Percentiles rank a stretch among this genome's conserved stretches.
Conservation (phyloP, 768 basidiomycete genomes). For the Boletus insuetus region DNA sequence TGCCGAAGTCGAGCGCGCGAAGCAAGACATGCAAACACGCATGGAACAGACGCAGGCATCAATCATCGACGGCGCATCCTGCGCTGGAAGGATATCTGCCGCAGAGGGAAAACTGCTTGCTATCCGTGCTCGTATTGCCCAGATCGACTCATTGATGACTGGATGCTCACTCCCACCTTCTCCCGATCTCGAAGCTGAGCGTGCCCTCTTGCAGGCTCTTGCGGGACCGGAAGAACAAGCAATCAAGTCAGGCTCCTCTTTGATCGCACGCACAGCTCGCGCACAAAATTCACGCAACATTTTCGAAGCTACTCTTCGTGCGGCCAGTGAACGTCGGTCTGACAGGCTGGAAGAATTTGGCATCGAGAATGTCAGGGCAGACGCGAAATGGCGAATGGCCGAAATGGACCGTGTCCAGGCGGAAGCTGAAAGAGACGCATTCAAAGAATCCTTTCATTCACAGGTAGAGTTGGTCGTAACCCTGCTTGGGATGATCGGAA, state of each 20-base stretch:
- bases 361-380: slow-evolving; percentile 68
- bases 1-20: slow-evolving; percentile 71
- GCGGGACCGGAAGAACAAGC: slow-evolving; percentile 70
- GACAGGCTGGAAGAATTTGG: slow-evolving; percentile 73
- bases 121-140: slow-evolving; percentile 59
- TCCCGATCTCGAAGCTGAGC: slow-evolving; percentile 69
- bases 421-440: slow-evolving; percentile 61
- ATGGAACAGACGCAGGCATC: slow-evolving; percentile 67
- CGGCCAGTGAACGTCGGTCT: slow-evolving; percentile 73
- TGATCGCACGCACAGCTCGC: slow-evolving; percentile 58
- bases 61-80: slow-evolving; percentile 74
- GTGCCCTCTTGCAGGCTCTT: slow-evolving; percentile 62
- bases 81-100: slow-evolving; percentile 65
- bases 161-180: slow-evolving; percentile 39
- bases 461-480: slow-evolving; percentile 67
- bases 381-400: slow-evolving; percentile 60
- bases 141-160: slow-evolving; percentile 46
- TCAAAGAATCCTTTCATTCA: slow-evolving; percentile 57
- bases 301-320: slow-evolving; percentile 85
- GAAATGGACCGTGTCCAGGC: slow-evolving; percentile 71
- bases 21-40: slow-evolving; percentile 67
- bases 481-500: slow-evolving; percentile 77
- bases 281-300: slow-evolving; percentile 75
- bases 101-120: slow-evolving; percentile 67
- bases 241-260: slow-evolving; percentile 53